Evolutionary conservation across 164 flowering plant genomes (phyloP).

Genomic region (Akebia trifoliata): DNA sequence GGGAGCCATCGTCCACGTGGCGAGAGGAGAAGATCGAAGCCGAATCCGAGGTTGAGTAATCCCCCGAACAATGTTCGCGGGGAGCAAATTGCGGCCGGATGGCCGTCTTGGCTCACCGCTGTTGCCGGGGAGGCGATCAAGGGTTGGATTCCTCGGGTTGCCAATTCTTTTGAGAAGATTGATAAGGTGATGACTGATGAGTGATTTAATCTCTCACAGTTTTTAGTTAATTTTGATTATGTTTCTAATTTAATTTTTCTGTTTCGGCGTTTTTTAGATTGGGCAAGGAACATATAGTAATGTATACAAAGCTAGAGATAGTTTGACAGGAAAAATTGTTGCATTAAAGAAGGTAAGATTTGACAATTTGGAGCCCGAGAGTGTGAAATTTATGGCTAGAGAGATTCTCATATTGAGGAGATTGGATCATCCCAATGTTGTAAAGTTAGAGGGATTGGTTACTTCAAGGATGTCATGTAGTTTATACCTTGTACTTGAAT

Average conservation of each 20-base stretch:
- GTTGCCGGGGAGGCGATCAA: constrained; percentile 50
- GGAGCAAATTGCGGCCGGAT: too few species aligned
- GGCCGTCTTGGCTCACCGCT: constrained; percentile 51
- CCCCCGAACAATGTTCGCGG: constrained; percentile 34
- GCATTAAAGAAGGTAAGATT: constrained; percentile 54
- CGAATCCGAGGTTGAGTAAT: constrained; percentile 36
- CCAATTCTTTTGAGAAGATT: constrained; percentile 45
- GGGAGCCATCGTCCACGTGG: constrained; percentile 9
- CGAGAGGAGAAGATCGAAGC: constrained; percentile 29
- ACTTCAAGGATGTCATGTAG: constrained; percentile 62
- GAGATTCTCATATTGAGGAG: constrained; percentile 62
- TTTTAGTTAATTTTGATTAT: not conserved
- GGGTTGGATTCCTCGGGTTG: constrained; percentile 53
- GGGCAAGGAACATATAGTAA: constrained; percentile 81
- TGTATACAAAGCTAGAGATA: constrained; percentile 76
- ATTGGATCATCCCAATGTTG: constrained; percentile 34
- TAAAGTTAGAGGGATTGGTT: constrained; percentile 35
- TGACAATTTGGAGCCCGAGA: constrained; percentile 53
- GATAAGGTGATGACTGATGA: constrained; percentile 47
- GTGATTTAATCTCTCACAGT: too few species aligned
- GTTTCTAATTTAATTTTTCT: not conserved
- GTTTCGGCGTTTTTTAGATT: constrained; percentile 34
- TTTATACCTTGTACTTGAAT: constrained; percentile 53
- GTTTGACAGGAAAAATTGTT: constrained; percentile 39
- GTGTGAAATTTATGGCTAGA: constrained; percentile 81